Conservation (phyloP, 1,139 yeast species). For the Geotrichum carabidarum region DNA sequence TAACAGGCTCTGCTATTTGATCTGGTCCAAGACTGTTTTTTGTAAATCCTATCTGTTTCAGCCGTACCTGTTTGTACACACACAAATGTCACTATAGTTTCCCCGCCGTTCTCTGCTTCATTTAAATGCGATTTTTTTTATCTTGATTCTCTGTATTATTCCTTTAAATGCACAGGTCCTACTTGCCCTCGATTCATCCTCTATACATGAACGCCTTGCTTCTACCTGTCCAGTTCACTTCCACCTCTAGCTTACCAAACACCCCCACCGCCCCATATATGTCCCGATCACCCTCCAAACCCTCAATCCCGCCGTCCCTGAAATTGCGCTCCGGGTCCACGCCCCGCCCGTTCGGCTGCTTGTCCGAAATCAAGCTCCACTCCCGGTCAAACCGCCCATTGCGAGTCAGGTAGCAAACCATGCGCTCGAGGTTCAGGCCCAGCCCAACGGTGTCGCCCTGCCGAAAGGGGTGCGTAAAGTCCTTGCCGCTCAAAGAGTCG, state of each 20-base stretch:
- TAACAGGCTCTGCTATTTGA: no score
- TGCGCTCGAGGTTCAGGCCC: slow-evolving; percentile 28
- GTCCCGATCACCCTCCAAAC: slow-evolving; percentile 27
- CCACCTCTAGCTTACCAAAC: slow-evolving; percentile 29
- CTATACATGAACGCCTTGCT: slow-evolving; percentile 2
- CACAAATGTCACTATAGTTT: no score
- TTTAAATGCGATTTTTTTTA: no score
- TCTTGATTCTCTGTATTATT: no score
- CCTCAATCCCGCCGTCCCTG: slow-evolving; percentile 27
- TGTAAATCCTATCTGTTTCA: no score
- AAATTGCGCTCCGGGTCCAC: slow-evolving; percentile 24
- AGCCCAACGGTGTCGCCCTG: slow-evolving; percentile 30
- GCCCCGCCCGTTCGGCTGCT: slow-evolving; percentile 16
- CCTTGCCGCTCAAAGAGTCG: slow-evolving; percentile 28
- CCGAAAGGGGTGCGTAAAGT: slow-evolving; percentile 25
- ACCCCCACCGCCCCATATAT: slow-evolving; percentile 32
- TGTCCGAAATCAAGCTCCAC: slow-evolving; percentile 27
- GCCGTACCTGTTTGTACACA: no score
- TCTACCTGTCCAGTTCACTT: slow-evolving; percentile 26
- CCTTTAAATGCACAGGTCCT: no score
- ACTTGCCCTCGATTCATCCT: neutral
- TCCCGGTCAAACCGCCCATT: slow-evolving; percentile 27
- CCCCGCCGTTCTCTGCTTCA: no score
- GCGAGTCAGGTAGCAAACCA: slow-evolving; percentile 25
- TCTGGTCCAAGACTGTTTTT: no score